Conservation (phyloP, 352 stramenopile species). For the Phytopythium vexans region DNA sequence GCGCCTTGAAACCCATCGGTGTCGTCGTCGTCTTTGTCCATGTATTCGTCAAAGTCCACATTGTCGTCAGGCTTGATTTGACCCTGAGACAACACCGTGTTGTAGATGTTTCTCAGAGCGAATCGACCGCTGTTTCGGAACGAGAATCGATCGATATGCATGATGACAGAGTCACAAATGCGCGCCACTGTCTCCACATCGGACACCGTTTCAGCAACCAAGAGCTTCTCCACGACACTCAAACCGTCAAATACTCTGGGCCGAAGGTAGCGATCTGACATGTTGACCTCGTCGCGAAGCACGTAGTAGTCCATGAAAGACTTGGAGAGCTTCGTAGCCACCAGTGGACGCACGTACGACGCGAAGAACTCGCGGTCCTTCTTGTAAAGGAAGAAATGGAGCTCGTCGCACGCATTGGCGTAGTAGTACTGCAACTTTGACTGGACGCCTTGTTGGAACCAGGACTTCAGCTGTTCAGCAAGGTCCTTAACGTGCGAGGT, state of each 20-base stretch:
- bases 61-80: too few relatives aligned
- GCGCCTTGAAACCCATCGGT: too few relatives aligned
- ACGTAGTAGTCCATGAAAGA: conserved; percentile 53
- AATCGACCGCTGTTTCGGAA: conserved; percentile 1
- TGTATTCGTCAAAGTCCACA: too few relatives aligned
- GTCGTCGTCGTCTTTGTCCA: too few relatives aligned
- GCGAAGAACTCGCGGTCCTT: conserved; percentile 52
- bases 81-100: conserved; percentile 29
- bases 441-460: conserved; percentile 10
- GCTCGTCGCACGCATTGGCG: conserved; percentile 38
- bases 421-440: conserved; percentile 41
- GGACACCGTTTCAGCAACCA: conserved; percentile 30
- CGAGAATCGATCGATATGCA: conserved; percentile 21
- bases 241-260: conserved; percentile 26
- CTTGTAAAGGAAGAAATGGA: conserved; percentile 56
- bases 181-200: conserved; percentile 9
- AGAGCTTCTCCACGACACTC: conserved; percentile 35
- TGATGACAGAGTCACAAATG: conserved; percentile 30
- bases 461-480: conserved; percentile 27
- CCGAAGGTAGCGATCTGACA: conserved; percentile 21
- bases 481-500: conserved; percentile 17
- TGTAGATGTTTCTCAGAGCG: conserved; percentile 21
- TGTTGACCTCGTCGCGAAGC: conserved; percentile 23
- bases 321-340: conserved; percentile 45
- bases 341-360: conserved; percentile 23